Base-by-base conservation (phyloP, 129 eudicot species). In the carrot (Daucus carota) region DNA sequence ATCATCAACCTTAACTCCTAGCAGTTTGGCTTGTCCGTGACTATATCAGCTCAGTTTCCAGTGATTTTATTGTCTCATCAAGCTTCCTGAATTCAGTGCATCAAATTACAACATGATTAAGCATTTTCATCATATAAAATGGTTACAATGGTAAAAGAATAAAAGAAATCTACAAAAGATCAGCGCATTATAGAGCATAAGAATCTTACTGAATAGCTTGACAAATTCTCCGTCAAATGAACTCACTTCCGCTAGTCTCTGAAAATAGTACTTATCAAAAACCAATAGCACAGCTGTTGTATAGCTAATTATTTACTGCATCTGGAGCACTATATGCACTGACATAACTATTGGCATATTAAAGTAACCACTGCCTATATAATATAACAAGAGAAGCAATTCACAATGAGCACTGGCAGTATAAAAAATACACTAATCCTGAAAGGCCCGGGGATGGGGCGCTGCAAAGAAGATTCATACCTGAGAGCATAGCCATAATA, bases 401-500 rank as follows among this genome's bases (percentile, higher is more conserved):
- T 62, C 9, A 20, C 69, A 62, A 62, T 63, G 70, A 16, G 2
- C 22, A 63, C 38, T 63, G 40, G 8, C 70, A 63, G 36, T 17
- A n/a, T 33, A 26, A 63, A 63, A 10, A 8, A 59, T 24, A 22
- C 22, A 28, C 36, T 63, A 14, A 29, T 63, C 29, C 22, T 63
- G 10, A 31, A 63, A 63, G 9, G 40, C 34, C 40, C 5, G 14
- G 40, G 18, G 70, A 38, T 63, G 70, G 6, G 32, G 15, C 2
- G 22, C 20, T 63, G 8, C 28, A 29, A 63, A 63, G 70, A 12
- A 29, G 40, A 63, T 54, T 14, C 57, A 68, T 86, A 95, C 99
- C 99, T 95, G 99, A 76, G 96, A 86, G 87, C 99, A 95, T 86
- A 95, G 79, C 99, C 99, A 95, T 54, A 97, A 91, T 17, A 95